Evolutionary conservation across 495 filamentous ascomycete genomes (phyloP), one percentile per base, ranked within the genome.

Genomic region (Hypoxylon trugodes): DNA sequence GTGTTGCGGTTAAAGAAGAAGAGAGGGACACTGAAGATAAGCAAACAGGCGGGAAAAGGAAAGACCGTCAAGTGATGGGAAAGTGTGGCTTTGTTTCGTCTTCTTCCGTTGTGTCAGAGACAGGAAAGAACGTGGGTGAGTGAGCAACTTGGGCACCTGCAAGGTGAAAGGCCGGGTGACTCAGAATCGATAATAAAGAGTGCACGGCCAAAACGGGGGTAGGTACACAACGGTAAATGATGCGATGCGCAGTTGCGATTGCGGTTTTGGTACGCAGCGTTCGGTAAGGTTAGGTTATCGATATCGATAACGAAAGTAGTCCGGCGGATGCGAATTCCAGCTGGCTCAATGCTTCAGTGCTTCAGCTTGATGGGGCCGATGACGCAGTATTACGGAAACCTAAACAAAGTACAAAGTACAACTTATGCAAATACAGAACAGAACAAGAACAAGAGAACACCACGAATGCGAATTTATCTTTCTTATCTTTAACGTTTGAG

Each of bases 101-200:
- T 41, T 24, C 36, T 38, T n/a, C 45, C 15, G 41, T 48, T 55
- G 46, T 60, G 52, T 66, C 64, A 61, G 47, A 53, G 59, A 26
- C 36, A 47, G 61, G 38, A 37, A 51, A n/a, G n/a, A n/a, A n/a
- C n/a, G n/a, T n/a, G n/a, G n/a, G n/a, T n/a, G n/a, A n/a, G n/a
- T n/a, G n/a, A n/a, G n/a, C n/a, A n/a, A n/a, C n/a, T n/a, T n/a
- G n/a, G 51, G 32, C 47, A 36, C 15, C 47, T 40, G 59, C 43
- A 40, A 57, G 51, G 47, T 55, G 55, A 68, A 65, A 70, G 70
- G 30, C 70, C 68, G 60, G 56, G 70, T 73, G 70, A 73, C 70
- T 73, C 70, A 73, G 57, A 56, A 28, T 32, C 18, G 13, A 18
- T 45, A 19, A 22, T 8, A 10, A 43, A 45, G 66, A 63, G 65